These are phyloP conservation scores for Lyophyllum semitale DNA, from an alignment of 768 basidiomycete species.

Conservation along the genomic window DNA sequence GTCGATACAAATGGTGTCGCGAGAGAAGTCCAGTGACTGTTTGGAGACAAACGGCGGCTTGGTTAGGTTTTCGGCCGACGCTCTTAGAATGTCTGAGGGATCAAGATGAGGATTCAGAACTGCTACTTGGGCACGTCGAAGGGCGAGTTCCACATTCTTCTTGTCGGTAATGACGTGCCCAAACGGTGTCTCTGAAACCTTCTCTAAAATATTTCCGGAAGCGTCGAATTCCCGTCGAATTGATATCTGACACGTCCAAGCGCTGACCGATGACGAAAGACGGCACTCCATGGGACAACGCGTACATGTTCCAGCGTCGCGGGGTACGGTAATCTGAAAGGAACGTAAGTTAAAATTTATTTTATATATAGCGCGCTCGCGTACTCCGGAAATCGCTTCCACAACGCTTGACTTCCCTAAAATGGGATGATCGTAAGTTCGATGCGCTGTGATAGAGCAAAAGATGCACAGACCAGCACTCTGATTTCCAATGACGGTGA, in stretches of 20 bases:
- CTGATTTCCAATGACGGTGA: conserved; percentile 56
- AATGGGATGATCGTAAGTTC: not conserved
- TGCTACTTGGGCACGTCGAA: conserved; percentile 43
- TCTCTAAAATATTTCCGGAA: conserved; percentile 24
- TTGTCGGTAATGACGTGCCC: conserved; percentile 33
- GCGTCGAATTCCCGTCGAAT: conserved; percentile 42
- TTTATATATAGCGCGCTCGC: not conserved
- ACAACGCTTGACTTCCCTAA: conserved; percentile 46
- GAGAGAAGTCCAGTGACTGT: conserved; percentile 31
- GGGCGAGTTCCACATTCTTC: conserved; percentile 38
- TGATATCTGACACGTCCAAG: conserved; percentile 40
- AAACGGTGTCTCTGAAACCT: conserved; percentile 20
- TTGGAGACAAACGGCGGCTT: not conserved
- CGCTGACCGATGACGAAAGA: conserved; percentile 20
- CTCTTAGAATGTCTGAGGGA: conserved; percentile 1
- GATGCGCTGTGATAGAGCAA: not conserved
- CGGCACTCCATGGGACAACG: conserved; percentile 41
- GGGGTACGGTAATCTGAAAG: conserved; percentile 47
- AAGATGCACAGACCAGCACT: conserved; percentile 36
- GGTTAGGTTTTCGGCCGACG: conserved; percentile 28
- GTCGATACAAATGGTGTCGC: conserved; percentile 43
- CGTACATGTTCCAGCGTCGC: conserved; percentile 50
- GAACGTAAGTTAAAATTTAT: not conserved
- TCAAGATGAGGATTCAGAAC: conserved; percentile 21
- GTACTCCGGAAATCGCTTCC: conserved; percentile 50